A percentile compares a stretch with the other conserved stretches of the same genome.
Conservation (phyloP, 1,284 basidiomycete species). For the Lignosus rhinocerotis region DNA sequence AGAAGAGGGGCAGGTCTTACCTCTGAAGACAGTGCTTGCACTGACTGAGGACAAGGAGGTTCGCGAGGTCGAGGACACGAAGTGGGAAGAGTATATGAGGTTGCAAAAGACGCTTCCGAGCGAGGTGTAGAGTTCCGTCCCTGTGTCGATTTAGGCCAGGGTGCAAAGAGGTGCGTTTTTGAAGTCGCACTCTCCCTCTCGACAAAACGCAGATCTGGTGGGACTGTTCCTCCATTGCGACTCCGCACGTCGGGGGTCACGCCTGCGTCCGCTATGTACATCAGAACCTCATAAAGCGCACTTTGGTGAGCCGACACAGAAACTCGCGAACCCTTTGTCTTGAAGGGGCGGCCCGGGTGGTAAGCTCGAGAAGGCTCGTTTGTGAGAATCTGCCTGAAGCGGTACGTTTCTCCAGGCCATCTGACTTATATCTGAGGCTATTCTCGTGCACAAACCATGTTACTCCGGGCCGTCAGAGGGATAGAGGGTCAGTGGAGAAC, state of each 20-base stretch:
- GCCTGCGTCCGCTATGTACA: too few species aligned
- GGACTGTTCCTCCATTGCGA: too few species aligned
- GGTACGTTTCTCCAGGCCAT: slow-evolving; percentile 3
- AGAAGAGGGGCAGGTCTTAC: slow-evolving; percentile 34
- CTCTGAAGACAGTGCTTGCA: slow-evolving; percentile 46
- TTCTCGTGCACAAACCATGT: slow-evolving; percentile 1
- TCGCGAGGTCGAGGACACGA: slow-evolving; percentile 52
- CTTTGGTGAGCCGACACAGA: too few species aligned
- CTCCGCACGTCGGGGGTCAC: too few species aligned
- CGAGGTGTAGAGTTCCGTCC: slow-evolving; percentile 1
- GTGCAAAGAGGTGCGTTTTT: neutral
- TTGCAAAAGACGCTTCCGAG: slow-evolving; percentile 20
- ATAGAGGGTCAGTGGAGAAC: slow-evolving; percentile 8
- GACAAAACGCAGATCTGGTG: too few species aligned
- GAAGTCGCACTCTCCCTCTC: too few species aligned
- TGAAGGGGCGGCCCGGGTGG: too few species aligned
- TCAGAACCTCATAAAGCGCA: too few species aligned
- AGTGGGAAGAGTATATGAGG: slow-evolving; percentile 49
- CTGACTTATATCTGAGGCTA: slow-evolving; percentile 5
- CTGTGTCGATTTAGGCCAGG: neutral
- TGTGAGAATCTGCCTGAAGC: neutral
- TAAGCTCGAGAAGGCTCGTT: neutral
- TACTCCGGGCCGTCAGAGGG: slow-evolving; percentile 11
- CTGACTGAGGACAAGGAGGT: slow-evolving; percentile 52
- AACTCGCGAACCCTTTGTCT: too few species aligned